A percentile compares a stretch with the other conserved stretches of the same genome.
Evolutionary conservation across 768 basidiomycete genomes (phyloP).

Genomic region (Phaffia australis): DNA sequence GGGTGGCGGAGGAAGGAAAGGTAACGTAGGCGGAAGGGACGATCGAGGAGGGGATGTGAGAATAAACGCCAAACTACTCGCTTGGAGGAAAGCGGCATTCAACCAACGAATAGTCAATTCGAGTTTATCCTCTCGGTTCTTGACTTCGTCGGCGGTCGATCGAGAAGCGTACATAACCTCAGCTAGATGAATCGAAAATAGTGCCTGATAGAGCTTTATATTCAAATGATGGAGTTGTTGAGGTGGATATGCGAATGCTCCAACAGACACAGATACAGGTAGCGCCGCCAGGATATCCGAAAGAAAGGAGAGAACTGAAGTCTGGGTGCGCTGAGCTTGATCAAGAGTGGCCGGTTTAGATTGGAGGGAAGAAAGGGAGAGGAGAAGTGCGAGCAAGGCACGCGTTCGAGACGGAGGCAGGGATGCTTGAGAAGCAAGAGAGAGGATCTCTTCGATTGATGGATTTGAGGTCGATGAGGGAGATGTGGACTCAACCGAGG

Average conservation of each 20-base stretch:
- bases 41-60: neutral
- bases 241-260: neutral
- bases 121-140: neutral
- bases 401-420: slow-evolving; percentile 11
- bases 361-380: slow-evolving; percentile 8
- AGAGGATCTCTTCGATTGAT: neutral
- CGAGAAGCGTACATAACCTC: slow-evolving; percentile 5
- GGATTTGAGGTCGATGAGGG: too few relatives aligned
- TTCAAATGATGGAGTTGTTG: neutral
- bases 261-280: too few relatives aligned
- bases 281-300: neutral
- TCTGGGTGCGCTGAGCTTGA: slow-evolving; percentile 1
- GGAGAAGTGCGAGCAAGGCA: slow-evolving; percentile 8
- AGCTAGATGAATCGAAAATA: slow-evolving; percentile 1
- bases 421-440: neutral
- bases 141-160: neutral
- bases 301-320: neutral
- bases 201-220: neutral
- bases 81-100: neutral
- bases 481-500: neutral
- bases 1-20: neutral
- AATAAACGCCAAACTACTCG: neutral
- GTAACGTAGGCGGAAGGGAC: neutral
- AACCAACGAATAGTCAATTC: neutral
- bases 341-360: slow-evolving; percentile 6